Percentiles rank a stretch among this genome's conserved stretches.
These are phyloP conservation scores for Hirsutella minnesotensis DNA, from an alignment of 2,329 filamentous ascomycete genomes.

Conservation along the genomic window DNA sequence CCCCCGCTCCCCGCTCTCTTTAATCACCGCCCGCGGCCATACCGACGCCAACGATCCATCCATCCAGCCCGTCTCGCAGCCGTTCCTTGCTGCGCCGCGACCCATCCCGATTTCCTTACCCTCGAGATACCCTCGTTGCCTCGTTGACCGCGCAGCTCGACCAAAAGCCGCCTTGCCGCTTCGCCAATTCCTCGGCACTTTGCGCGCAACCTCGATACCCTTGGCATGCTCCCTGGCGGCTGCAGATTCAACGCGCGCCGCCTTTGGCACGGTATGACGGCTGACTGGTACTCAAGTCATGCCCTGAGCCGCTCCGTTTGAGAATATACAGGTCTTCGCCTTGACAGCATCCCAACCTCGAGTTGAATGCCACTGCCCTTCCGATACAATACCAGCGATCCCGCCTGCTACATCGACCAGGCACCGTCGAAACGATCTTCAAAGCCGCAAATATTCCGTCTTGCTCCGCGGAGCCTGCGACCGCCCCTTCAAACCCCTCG, in stretches of 20 bases:
- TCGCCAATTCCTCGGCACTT: neutral
- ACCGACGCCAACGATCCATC: neutral
- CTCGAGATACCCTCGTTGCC: too few species aligned
- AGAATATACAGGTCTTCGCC: constrained; percentile 5
- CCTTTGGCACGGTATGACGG: constrained; percentile 16
- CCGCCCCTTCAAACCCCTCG: neutral
- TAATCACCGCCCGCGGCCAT: neutral
- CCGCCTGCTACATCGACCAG: too few species aligned
- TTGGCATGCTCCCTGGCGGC: constrained; percentile 10
- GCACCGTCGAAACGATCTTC: too few species aligned
- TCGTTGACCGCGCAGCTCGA: neutral
- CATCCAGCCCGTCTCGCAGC: neutral
- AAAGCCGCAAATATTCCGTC: too few species aligned
- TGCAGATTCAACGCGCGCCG: constrained; percentile 6
- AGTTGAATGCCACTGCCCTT: too few species aligned
- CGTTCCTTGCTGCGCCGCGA: neutral
- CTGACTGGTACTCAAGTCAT: constrained; percentile 18
- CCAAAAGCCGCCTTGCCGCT: neutral
- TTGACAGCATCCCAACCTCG: neutral
- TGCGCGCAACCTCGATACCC: neutral
- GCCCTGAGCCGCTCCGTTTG: constrained; percentile 14
- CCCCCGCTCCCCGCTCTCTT: neutral
- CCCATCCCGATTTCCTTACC: neutral
- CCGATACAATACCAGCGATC: too few species aligned
- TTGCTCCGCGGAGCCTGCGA: too few species aligned